These are phyloP conservation scores for Chloris gayana DNA, from an alignment of 176 grass and related monocot species.

Conservation along the genomic window DNA sequence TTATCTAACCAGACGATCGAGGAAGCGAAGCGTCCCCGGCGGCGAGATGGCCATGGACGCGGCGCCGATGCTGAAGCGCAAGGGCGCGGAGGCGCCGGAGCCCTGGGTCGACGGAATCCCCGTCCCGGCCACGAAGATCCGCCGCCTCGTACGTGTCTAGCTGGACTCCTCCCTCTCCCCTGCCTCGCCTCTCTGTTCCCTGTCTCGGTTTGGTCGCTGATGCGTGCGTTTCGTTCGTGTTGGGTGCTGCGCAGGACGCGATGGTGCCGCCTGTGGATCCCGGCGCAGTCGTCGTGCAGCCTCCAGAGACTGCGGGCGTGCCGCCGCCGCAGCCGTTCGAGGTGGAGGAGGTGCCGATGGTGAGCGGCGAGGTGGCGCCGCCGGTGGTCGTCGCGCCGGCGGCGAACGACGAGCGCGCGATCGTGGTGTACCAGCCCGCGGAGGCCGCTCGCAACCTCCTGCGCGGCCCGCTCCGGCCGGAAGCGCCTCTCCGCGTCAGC, in stretches of 20 bases:
- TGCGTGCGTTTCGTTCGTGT: background rate
- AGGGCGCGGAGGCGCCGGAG: constrained; percentile 21
- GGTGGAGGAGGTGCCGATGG: background rate
- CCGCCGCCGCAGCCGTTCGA: background rate
- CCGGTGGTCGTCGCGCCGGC: background rate
- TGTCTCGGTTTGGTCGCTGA: background rate
- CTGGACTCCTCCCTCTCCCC: too few species aligned
- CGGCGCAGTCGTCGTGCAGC: background rate
- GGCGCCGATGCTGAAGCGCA: constrained; percentile 18
- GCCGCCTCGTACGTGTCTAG: constrained; percentile 20
- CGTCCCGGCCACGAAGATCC: constrained; percentile 23
- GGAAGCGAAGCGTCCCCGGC: background rate
- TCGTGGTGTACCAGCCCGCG: constrained; percentile 45
- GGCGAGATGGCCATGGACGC: constrained; percentile 16
- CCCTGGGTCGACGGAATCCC: constrained; percentile 3
- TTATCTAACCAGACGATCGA: background rate
- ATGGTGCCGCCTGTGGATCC: background rate
- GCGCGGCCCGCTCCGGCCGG: constrained; percentile 31
- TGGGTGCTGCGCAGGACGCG: background rate
- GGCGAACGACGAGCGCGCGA: constrained; percentile 26
- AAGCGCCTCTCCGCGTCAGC: constrained; percentile 30
- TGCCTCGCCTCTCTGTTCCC: background rate
- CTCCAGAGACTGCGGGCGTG: background rate
- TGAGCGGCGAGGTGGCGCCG: background rate
- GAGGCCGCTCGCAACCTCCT: constrained; percentile 37